Conservation (phyloP, 805 yeast genomes). For the Kodamaea fukazawae region DNA sequence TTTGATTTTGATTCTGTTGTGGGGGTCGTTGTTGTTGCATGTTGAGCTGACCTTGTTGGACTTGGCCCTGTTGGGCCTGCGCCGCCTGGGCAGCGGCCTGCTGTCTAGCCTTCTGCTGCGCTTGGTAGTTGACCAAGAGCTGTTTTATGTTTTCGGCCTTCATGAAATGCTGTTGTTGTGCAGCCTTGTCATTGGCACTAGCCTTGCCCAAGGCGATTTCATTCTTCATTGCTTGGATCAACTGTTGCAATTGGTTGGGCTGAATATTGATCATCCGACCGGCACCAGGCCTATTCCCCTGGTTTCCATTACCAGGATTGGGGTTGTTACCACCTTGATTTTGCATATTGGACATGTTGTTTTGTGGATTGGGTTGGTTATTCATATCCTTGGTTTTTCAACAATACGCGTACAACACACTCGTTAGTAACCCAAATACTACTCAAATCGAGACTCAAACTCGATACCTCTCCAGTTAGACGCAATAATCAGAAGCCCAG, state of each 20-base stretch:
- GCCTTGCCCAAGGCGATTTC: conserved; percentile 62
- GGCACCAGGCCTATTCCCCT: conserved; percentile 6
- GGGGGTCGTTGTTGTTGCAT: conserved; percentile 13
- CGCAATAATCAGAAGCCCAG: too few relatives aligned
- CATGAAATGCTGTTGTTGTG: conserved; percentile 59
- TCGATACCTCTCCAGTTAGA: too few relatives aligned
- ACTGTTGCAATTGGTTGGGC: conserved; percentile 54
- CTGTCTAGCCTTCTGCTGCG: conserved; percentile 34
- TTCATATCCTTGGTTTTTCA: conserved; percentile 1
- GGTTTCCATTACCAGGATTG: conserved; percentile 2
- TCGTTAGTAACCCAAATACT: too few relatives aligned
- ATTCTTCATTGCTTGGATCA: conserved; percentile 56
- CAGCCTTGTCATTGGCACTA: conserved; percentile 57
- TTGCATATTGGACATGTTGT: conserved; percentile 3
- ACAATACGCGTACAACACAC: too few relatives aligned
- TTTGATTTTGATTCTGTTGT: conserved; percentile 30
- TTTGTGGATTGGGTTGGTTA: conserved; percentile 2
- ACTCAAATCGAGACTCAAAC: too few relatives aligned
- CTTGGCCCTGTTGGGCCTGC: conserved; percentile 15
- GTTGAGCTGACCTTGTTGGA: conserved; percentile 15
- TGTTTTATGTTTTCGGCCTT: conserved; percentile 65
- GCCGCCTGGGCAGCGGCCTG: conserved; percentile 4
- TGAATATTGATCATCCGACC: conserved; percentile 25
- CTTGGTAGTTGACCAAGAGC: conserved; percentile 54
- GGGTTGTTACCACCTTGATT: not conserved